Conservation (phyloP, 2,329 filamentous ascomycete genomes). For the Colletotrichum cereale region DNA sequence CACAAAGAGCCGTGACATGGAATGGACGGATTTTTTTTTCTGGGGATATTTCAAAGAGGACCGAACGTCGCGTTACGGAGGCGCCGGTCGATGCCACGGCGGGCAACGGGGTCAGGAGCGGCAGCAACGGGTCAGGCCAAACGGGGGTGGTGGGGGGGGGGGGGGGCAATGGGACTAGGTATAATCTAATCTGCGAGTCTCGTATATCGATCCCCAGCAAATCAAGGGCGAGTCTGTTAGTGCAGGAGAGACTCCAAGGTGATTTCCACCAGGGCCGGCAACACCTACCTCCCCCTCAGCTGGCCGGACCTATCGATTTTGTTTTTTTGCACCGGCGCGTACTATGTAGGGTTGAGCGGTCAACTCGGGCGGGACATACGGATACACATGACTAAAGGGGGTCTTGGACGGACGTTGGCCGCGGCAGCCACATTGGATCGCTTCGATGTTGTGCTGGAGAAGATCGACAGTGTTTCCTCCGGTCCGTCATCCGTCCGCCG, state of each 20-base stretch:
- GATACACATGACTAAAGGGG: constrained; percentile 2
- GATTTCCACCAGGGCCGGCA: not conserved
- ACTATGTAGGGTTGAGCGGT: not conserved
- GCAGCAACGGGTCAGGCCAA: not conserved
- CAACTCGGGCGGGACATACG: constrained; percentile 7
- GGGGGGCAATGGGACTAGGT: not conserved
- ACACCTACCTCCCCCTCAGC: not conserved
- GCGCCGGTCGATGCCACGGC: constrained; percentile 6
- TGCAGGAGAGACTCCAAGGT: not conserved
- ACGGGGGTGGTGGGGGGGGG: constrained; percentile 1
- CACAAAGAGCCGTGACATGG: not conserved
- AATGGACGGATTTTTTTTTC: not conserved
- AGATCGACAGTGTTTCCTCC: constrained; percentile 4
- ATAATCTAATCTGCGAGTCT: constrained; percentile 16
- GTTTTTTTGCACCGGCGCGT: not conserved
- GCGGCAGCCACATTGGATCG: constrained; percentile 7
- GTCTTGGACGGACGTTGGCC: constrained; percentile 25
- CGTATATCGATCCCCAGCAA: constrained; percentile 18
- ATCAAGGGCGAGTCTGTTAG: not conserved
- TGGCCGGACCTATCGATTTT: not conserved
- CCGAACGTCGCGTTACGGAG: not conserved
- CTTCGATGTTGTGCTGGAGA: not conserved
- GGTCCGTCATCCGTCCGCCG: constrained; percentile 19
- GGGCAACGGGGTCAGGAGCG: not conserved
- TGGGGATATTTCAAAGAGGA: not conserved